A percentile compares a stretch with the other conserved stretches of the same genome.
Conservation (phyloP, 192 early-diverging fungal species). For the Dimargaris cristalligena region DNA sequence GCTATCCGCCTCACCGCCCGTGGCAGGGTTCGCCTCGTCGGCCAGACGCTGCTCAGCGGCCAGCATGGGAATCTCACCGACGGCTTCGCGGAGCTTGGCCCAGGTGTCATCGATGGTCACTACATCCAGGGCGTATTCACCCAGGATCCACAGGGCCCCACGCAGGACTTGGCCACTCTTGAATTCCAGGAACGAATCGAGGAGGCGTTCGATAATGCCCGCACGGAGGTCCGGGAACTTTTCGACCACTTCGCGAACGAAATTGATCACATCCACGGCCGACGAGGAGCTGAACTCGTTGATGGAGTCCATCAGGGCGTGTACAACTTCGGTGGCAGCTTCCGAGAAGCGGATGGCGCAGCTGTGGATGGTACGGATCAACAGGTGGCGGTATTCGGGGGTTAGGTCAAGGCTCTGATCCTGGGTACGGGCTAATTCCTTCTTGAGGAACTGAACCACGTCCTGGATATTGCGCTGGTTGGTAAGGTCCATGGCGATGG, state of each 20-base stretch:
- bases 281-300: constrained; percentile 76
- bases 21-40: constrained; percentile 48
- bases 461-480: constrained; percentile 83
- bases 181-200: constrained; percentile 75
- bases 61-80: constrained; percentile 90
- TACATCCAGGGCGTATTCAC: constrained; percentile 75
- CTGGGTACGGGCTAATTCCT: constrained; percentile 86
- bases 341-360: constrained; percentile 94
- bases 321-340: constrained; percentile 90
- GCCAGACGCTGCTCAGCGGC: constrained; percentile 76
- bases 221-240: constrained; percentile 80
- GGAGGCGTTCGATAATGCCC: constrained; percentile 62
- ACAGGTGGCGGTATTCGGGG: constrained; percentile 81
- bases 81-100: constrained; percentile 57
- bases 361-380: constrained; percentile 90
- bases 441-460: constrained; percentile 82
- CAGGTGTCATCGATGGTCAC: constrained; percentile 71
- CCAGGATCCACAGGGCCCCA: constrained; percentile 96
- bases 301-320: constrained; percentile 89
- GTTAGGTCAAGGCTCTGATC: constrained; percentile 65
- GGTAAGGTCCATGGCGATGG: constrained; percentile 82
- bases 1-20: constrained; percentile 22
- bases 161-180: constrained; percentile 85
- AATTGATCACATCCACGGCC: constrained; percentile 83
- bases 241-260: constrained; percentile 95